Conservation (phyloP, 345 rosid species). For the Euphorbia lathyris region DNA sequence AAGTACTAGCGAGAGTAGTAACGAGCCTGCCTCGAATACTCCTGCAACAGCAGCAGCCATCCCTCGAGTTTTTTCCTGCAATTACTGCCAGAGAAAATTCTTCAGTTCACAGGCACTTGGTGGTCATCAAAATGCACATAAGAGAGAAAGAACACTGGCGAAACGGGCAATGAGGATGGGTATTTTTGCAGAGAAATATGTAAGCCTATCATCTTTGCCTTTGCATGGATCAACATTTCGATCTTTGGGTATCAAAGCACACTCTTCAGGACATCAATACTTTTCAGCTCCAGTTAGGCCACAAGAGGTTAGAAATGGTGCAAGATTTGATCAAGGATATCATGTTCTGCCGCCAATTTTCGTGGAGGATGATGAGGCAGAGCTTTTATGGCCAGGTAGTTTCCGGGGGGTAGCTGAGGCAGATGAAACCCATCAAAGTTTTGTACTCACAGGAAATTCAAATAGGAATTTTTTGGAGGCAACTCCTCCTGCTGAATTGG, state of each 20-base stretch:
- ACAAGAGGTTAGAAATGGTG: constrained; percentile 41
- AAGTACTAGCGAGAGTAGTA: constrained; percentile 62
- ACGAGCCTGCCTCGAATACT: constrained; percentile 38
- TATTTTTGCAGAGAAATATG: constrained; percentile 27
- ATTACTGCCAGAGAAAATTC: constrained; percentile 27
- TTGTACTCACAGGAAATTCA: constrained; percentile 30
- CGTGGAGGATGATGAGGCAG: constrained; percentile 56
- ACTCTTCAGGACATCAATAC: constrained; percentile 46
- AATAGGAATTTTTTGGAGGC: constrained; percentile 35
- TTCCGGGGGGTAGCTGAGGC: constrained; percentile 44
- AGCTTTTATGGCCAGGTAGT: constrained; percentile 74
- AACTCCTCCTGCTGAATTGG: constrained; percentile 34
- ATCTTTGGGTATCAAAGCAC: constrained; percentile 37
- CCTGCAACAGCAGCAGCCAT: constrained; percentile 18
- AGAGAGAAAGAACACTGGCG: constrained; percentile 24
- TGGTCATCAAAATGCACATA: constrained; percentile 30
- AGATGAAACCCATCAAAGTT: constrained; percentile 25
- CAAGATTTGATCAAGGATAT: constrained; percentile 48
- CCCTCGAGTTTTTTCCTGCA: constrained; percentile 26
- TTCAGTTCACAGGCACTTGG: constrained; percentile 31
- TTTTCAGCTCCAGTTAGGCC: constrained; percentile 31
- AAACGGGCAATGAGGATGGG: constrained; percentile 34
- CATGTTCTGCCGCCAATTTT: constrained; percentile 45
- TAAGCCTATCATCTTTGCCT: constrained; percentile 26
- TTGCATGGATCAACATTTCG: constrained; percentile 20